These are phyloP conservation scores for Tetrahymena borealis DNA, from an alignment of 73 alveolate genomes.

Conservation along the genomic window DNA sequence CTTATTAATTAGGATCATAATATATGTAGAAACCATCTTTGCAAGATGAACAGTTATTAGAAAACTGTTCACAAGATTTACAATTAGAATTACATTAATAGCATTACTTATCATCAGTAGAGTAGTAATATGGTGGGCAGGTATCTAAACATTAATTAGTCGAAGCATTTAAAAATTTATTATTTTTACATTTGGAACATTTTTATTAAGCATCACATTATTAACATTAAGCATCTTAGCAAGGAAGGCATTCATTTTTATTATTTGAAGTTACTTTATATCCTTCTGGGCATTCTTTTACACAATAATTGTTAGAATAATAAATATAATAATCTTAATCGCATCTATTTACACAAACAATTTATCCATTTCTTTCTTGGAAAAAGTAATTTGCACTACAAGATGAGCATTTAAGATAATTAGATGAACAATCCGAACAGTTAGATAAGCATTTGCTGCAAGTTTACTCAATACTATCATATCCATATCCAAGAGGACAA, in stretches of 20 bases:
- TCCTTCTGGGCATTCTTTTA: background rate
- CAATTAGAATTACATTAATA: background rate
- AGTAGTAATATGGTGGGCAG: background rate
- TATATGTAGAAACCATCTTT: background rate
- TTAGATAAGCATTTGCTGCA: background rate
- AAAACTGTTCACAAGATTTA: background rate
- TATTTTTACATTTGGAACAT: background rate
- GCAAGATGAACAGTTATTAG: background rate
- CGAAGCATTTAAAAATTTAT: background rate
- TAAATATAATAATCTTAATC: background rate
- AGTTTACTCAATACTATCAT: background rate
- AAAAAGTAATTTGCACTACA: background rate
- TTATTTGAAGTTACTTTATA: background rate
- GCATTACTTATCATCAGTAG: background rate
- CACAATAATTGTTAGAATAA: background rate
- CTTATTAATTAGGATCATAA: background rate
- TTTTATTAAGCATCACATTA: background rate
- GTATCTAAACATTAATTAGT: background rate
- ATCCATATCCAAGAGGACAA: background rate
- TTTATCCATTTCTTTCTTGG: background rate
- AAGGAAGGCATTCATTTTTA: background rate
- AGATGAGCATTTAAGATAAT: background rate
- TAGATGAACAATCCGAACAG: background rate
- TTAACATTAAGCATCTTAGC: background rate
- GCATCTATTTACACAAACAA: background rate